Evolutionary conservation across 1,284 basidiomycete genomes (phyloP).

Genomic region (Phellinidium pouzarii): DNA sequence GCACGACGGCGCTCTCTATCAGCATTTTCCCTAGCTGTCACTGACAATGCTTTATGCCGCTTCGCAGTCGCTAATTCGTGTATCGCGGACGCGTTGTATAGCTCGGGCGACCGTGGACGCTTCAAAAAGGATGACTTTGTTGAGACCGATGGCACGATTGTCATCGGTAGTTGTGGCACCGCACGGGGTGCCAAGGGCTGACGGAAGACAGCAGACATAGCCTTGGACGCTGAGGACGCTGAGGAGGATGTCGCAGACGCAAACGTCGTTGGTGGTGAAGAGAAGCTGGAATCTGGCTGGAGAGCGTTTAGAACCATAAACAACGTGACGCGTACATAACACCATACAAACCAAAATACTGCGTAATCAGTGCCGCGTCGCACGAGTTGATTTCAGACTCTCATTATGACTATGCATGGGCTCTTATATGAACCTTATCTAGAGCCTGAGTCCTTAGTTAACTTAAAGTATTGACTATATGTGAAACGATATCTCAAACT

Average conservation of each 20-base stretch:
- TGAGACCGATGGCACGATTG: not conserved
- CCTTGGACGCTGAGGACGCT: not conserved
- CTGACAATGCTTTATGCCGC: slow-evolving; percentile 7
- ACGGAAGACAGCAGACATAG: slow-evolving; percentile 19
- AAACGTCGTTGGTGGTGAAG: slow-evolving; percentile 2
- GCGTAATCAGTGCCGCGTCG: not conserved
- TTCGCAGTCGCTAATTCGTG: slow-evolving; percentile 4
- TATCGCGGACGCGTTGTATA: not conserved
- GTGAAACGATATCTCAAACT: too few species aligned
- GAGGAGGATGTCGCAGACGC: slow-evolving; percentile 13
- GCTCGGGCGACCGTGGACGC: slow-evolving; percentile 21
- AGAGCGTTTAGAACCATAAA: slow-evolving; percentile 8
- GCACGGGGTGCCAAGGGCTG: slow-evolving; percentile 17
- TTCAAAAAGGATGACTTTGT: slow-evolving; percentile 15
- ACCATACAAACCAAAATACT: slow-evolving; percentile 1
- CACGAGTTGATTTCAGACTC: not conserved
- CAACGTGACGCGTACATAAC: slow-evolving; percentile 17
- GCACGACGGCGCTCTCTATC: slow-evolving; percentile 34
- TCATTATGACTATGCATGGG: slow-evolving; percentile 10
- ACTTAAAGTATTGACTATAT: slow-evolving; percentile 18
- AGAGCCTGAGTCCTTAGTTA: slow-evolving; percentile 16
- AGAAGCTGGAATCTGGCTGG: slow-evolving; percentile 4
- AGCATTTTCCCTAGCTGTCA: slow-evolving; percentile 11
- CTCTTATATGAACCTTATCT: slow-evolving; percentile 18
- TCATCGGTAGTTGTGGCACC: not conserved